A percentile compares a stretch with the other conserved stretches of the same genome.
phyloP scores from a whole-genome alignment of 352 stramenopile species.

The Globisporangium mamillatum region DNA sequence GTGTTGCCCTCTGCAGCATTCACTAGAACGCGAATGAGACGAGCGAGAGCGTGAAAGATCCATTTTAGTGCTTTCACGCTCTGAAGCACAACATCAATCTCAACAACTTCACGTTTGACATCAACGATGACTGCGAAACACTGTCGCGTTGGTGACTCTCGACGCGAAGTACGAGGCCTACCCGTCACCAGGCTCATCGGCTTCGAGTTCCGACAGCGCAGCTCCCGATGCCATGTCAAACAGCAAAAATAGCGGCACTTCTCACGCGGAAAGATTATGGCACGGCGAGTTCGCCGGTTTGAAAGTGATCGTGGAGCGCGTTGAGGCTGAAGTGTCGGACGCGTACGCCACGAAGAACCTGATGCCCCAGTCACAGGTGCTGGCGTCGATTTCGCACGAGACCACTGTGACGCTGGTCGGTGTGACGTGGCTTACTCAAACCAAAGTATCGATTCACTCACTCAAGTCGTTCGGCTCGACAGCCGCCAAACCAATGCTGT shows the following conservation, averaged over 20 bases:
- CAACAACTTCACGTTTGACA: no score
- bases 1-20: not conserved
- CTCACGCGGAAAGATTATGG: not conserved
- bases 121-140: no score
- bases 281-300: conserved; percentile 32
- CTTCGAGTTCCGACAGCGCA: no score
- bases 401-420: not conserved
- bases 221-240: no score
- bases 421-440: not conserved
- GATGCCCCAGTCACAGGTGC: conserved; percentile 23
- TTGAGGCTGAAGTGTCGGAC: conserved; percentile 58
- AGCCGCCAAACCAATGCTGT: no score
- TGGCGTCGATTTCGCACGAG: conserved; percentile 1
- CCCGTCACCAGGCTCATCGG: no score
- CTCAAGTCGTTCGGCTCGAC: no score
- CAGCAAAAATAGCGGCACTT: no score
- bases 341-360: conserved; percentile 53
- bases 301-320: conserved; percentile 64
- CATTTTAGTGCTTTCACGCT: conserved; percentile 14
- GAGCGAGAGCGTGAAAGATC: not conserved
- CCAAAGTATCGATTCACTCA: no score
- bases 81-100: no score
- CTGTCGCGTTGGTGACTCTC: no score
- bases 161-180: no score
- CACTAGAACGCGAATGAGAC: not conserved